phyloP scores from a whole-genome alignment of 495 filamentous ascomycete genomes.

The Darksidea phi region DNA sequence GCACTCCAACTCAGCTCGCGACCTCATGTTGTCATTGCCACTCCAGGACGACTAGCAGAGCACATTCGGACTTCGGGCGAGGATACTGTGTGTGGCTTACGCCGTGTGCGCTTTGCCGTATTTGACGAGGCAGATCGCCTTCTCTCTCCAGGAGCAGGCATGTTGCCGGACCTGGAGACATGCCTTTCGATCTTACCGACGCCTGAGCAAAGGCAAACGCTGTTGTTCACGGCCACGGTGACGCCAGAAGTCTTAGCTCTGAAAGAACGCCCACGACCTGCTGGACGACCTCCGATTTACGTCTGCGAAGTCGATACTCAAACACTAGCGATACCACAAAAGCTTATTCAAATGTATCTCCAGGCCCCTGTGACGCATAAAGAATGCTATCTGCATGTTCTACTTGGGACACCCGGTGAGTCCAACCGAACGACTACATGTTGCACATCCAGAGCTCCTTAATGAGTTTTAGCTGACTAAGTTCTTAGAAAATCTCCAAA shows the following conservation, averaged over 20 bases:
- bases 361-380: conserved; percentile 84
- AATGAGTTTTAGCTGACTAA: background rate
- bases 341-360: conserved; percentile 79
- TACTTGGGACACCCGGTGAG: conserved; percentile 64
- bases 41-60: conserved; percentile 89
- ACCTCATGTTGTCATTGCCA: conserved; percentile 92
- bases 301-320: conserved; percentile 84
- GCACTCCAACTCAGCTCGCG: conserved; percentile 75
- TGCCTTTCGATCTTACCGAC: conserved; percentile 79
- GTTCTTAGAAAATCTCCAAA: conserved; percentile 61
- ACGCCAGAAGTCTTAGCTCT: conserved; percentile 88
- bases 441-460: background rate
- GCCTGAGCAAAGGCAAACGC: conserved; percentile 70
- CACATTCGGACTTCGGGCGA: conserved; percentile 87
- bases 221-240: conserved; percentile 95
- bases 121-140: conserved; percentile 96
- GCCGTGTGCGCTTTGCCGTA: conserved; percentile 77
- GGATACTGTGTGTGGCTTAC: conserved; percentile 80
- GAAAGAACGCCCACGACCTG: conserved; percentile 67
- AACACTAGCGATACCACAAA: conserved; percentile 68
- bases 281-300: conserved; percentile 71
- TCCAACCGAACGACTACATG: too few species aligned
- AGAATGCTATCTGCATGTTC: conserved; percentile 88
- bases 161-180: conserved; percentile 89
- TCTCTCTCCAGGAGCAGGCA: conserved; percentile 74